Conservation (phyloP, 1,284 basidiomycete species). For the Mycosarcoma mackinlayi region DNA sequence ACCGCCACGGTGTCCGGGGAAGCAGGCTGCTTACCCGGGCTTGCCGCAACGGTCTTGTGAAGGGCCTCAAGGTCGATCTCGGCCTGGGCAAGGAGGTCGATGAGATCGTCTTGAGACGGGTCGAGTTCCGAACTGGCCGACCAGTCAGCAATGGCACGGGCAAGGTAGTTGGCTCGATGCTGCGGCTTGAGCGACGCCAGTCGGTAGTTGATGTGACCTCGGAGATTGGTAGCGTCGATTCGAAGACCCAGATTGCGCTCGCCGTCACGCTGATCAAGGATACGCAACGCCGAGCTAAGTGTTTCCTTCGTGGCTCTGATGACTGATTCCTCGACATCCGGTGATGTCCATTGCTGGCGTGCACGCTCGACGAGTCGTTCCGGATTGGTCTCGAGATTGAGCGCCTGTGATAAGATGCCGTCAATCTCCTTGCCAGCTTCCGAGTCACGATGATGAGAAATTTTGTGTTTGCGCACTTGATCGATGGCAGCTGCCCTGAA, state of each 20-base stretch:
- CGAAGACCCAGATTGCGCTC: conserved; percentile 27
- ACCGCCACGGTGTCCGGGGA: background rate
- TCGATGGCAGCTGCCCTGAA: conserved; percentile 27
- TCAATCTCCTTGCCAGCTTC: conserved; percentile 6
- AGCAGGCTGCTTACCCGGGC: background rate
- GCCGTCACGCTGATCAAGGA: conserved; percentile 27
- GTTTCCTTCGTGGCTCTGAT: conserved; percentile 23
- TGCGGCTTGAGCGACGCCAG: conserved; percentile 19
- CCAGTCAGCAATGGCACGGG: conserved; percentile 31
- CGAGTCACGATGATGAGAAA: background rate
- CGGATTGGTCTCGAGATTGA: conserved; percentile 36
- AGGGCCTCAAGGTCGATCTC: conserved; percentile 11
- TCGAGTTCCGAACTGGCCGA: conserved; percentile 27
- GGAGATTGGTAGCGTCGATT: conserved; percentile 29
- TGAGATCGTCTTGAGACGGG: conserved; percentile 12
- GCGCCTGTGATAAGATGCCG: conserved; percentile 20
- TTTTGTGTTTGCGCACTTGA: conserved; percentile 1
- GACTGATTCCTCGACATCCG: background rate
- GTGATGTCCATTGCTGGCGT: background rate
- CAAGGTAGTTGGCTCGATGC: conserved; percentile 19
- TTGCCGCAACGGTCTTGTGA: background rate
- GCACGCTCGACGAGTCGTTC: conserved; percentile 7
- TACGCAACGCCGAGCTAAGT: conserved; percentile 28
- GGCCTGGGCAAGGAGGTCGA: conserved; percentile 5
- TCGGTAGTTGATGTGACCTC: conserved; percentile 28